Percentiles rank a stretch among this genome's conserved stretches.
Evolutionary conservation across 768 basidiomycete species (phyloP).

Genomic region (Pisolithus tinctorius): DNA sequence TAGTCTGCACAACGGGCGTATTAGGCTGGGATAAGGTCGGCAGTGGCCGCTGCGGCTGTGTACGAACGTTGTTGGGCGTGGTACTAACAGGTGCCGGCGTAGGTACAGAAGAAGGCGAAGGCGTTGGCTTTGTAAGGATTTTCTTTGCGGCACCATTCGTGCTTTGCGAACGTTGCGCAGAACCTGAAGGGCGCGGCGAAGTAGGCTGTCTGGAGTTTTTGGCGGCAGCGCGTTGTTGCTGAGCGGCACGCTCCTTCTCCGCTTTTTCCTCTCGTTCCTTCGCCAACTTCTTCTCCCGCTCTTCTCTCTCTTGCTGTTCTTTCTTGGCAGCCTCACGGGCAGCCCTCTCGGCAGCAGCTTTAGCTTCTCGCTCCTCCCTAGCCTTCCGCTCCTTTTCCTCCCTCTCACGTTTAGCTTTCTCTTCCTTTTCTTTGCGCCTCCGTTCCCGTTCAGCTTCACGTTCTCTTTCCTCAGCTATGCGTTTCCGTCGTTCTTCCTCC

Average conservation of each 20-base stretch:
- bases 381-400: slow-evolving; percentile 60
- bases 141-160: slow-evolving; percentile 53
- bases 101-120: slow-evolving; percentile 17
- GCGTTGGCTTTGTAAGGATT: slow-evolving; percentile 44
- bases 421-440: slow-evolving; percentile 70
- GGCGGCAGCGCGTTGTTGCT: slow-evolving; percentile 45
- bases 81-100: slow-evolving; percentile 12
- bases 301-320: slow-evolving; percentile 53
- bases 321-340: slow-evolving; percentile 17
- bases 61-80: slow-evolving; percentile 28
- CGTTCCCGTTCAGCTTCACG: slow-evolving; percentile 70
- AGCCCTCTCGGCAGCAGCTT: slow-evolving; percentile 42
- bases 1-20: slow-evolving; percentile 32
- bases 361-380: slow-evolving; percentile 60
- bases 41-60: slow-evolving; percentile 31
- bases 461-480: slow-evolving; percentile 74
- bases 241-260: slow-evolving; percentile 38
- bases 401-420: slow-evolving; percentile 45
- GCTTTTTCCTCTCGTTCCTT: slow-evolving; percentile 60
- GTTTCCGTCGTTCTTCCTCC: slow-evolving; percentile 78
- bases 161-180: slow-evolving; percentile 41
- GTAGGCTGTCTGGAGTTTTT: slow-evolving; percentile 44
- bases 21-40: slow-evolving; percentile 37
- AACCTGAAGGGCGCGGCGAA: slow-evolving; percentile 45
- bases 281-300: slow-evolving; percentile 58